Evolutionary conservation across 129 eudicot genomes (phyloP), one percentile per base, ranked within the genome.

Genomic region (Oenanthe sinensis): DNA sequence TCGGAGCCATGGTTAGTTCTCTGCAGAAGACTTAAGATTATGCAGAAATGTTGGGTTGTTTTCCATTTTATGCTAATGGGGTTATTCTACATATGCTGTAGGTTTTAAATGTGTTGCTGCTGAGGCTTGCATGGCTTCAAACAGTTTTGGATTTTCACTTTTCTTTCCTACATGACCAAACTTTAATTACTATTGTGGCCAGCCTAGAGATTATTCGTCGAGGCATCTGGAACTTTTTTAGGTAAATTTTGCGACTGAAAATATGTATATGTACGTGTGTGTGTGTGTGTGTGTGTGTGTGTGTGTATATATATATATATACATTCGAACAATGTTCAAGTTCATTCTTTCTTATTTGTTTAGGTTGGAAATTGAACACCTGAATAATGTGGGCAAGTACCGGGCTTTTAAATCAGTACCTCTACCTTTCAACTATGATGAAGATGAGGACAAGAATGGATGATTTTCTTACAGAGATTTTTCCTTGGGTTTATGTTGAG

Each of bases 121-220:
- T 60, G 68, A 60, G 68, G 68, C 14, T 60, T 5, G 68, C 68
- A 2, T 60, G 68, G 68, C 68, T 60, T 9, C 68, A 60, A 60
- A 60, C 68, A n/a, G 81, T 78, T 33, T 17, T 78, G 81, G 47
- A 65, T 13, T 78, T 44, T 8, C 2, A 37, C 19, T 49, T 76
- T 37, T 76, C 79, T 49, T 76, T 52, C 79, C 39, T 76, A 48
- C 79, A 50, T 30, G n/a, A 28, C 15, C 46, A 65, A 40, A 43
- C 37, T 28, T 16, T 78, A 16, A 43, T 76, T 8, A 58, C 79
- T 13, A 67, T 67, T 33, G 73, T 28, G 10, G 73, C 73, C n/a
- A 67, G 85, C 84, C 62, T 49, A 77, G 36, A 86, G 71, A 71
- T 86, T 83, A 47, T 78, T 80, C 73, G 73, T 33, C 73, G 73